Base-by-base conservation (phyloP, 495 filamentous ascomycete genomes). In the Hypoxylon trugodes region DNA sequence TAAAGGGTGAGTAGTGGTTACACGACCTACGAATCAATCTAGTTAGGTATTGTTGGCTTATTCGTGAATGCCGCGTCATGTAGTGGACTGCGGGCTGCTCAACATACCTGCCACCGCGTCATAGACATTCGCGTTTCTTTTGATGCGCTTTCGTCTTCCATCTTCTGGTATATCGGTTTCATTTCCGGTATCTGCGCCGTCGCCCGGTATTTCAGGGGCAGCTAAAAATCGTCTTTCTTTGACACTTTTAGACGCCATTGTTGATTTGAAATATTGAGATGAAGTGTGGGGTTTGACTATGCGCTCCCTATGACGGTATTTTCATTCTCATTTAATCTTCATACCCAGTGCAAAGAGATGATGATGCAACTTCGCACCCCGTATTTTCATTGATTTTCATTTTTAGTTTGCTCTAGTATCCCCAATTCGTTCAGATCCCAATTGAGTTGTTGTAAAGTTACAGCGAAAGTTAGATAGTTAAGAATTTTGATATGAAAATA, bases 41-140 rank as follows among this genome's bases (percentile, higher is more conserved):
- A 32, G 40, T 53, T n/a, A 64, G n/a, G n/a, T n/a, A 40, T 18
- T 30, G 21, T 5, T 50, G 12, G 19, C 7, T 15, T 4, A 37
- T 4, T 18, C 16, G 1, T 36, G 3, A 15, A 19, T 26, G 12
- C 10, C 6, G 1, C 4, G 5, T 7, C 6, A 32, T 38, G 18
- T 38, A 16, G n/a, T n/a, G n/a, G n/a, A n/a, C n/a, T n/a, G n/a
- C n/a, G n/a, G n/a, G n/a, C n/a, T n/a, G n/a, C n/a, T n/a, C n/a
- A 41, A 50, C 47, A 26, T 56, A 91, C 91, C 90, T 57, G 90
- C 91, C 38, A 93, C 85, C 28, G 88, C 89, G 77, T 96, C 91
- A 72, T 92, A 96, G 25, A 96, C 74, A 38, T 79, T 91, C 15
- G 81, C 79, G 24, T 68, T 43, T 54, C 65, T 48, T 22, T 45